Conservation (phyloP, 306 rosid genomes). For the Gleditsia sinensis region DNA sequence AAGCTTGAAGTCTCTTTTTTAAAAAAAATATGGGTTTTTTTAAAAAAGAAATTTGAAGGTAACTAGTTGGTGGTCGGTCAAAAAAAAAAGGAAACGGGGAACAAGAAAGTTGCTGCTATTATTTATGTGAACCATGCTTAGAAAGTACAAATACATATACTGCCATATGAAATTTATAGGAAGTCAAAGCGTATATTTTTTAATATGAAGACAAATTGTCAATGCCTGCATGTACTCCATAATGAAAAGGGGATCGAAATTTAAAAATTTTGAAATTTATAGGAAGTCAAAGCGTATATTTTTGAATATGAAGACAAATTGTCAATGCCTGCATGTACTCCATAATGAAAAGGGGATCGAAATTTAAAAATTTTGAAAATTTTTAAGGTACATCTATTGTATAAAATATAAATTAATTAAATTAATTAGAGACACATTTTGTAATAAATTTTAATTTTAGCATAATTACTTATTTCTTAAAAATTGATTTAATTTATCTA, state of each 20-base stretch:
- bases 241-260: neutral
- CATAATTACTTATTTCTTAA: too few species aligned
- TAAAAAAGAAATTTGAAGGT: neutral
- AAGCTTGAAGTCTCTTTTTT: too few species aligned
- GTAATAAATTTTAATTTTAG: too few species aligned
- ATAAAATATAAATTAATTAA: neutral
- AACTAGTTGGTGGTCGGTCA: neutral
- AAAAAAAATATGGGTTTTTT: too few species aligned
- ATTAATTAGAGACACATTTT: too few species aligned
- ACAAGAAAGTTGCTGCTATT: neutral
- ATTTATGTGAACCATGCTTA: neutral
- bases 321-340: neutral
- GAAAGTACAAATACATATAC: constrained; percentile 13
- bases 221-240: neutral
- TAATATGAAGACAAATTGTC: neutral
- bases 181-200: constrained; percentile 12
- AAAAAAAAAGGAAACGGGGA: neutral
- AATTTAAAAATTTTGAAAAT: too few species aligned
- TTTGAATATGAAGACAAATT: neutral
- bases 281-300: constrained; percentile 11
- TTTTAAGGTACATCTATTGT: neutral
- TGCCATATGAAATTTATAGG: too few species aligned
- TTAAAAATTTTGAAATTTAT: too few species aligned
- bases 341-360: neutral
- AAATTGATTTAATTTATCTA: too few species aligned